Evolutionary conservation across 306 rosid species (phyloP).

Genomic region (Acacia crassicarpa): DNA sequence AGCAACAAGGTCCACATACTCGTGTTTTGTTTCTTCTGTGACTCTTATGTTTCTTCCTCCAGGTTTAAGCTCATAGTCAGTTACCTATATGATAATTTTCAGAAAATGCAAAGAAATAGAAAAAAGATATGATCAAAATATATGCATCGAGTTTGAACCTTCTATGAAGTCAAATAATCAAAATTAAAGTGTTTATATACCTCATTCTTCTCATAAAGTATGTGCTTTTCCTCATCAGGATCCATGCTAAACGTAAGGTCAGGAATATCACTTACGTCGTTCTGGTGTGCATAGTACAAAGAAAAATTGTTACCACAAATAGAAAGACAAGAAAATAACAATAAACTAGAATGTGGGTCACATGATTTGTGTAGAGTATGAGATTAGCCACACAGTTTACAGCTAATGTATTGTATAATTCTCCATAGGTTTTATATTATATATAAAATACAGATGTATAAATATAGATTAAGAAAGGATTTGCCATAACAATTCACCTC

Average conservation of each 20-base stretch:
- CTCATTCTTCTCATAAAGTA: conserved; percentile 92
- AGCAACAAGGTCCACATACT: conserved; percentile 98
- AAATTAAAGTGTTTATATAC: conserved; percentile 39
- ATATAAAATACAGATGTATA: neutral
- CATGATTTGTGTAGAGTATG: neutral
- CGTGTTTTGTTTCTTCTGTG: conserved; percentile 96
- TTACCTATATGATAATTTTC: conserved; percentile 57
- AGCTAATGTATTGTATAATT: neutral
- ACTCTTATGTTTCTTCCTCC: conserved; percentile 98
- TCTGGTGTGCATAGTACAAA: conserved; percentile 43
- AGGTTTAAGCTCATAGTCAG: conserved; percentile 98
- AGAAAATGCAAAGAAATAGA: conserved; percentile 14
- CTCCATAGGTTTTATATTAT: neutral
- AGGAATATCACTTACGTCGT: conserved; percentile 85
- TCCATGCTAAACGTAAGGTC: conserved; percentile 99
- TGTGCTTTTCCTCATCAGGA: conserved; percentile 96
- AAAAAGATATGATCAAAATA: neutral
- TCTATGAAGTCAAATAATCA: neutral
- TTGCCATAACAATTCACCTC: conserved; percentile 65
- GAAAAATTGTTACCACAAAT: conserved; percentile 1
- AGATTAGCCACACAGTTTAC: neutral
- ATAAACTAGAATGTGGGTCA: neutral
- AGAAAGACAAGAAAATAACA: conserved; percentile 9
- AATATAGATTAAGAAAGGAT: neutral
- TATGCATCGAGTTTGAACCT: neutral